Conservation (phyloP, 768 basidiomycete genomes). For the Tephrocybe sp. region DNA sequence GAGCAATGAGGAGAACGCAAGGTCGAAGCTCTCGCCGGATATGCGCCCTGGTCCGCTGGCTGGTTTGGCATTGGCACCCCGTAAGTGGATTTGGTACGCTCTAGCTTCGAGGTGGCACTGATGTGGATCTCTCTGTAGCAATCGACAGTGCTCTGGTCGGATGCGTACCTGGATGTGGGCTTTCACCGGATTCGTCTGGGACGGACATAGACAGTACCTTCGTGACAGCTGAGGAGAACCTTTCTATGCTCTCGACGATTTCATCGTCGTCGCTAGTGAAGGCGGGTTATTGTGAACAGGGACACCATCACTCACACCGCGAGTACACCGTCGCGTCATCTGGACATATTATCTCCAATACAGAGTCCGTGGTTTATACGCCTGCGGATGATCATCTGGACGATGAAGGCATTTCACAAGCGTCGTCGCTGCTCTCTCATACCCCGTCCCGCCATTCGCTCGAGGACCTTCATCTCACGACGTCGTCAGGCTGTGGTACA, state of each 20-base stretch:
- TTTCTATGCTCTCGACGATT: not conserved
- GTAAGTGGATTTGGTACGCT: constrained; percentile 16
- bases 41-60: constrained; percentile 33
- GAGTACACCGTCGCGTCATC: constrained; percentile 32
- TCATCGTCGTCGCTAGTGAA: constrained; percentile 1
- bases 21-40: constrained; percentile 33
- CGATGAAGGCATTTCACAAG: constrained; percentile 12
- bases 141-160: constrained; percentile 1
- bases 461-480: constrained; percentile 8
- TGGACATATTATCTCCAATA: constrained; percentile 26
- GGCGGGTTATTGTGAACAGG: constrained; percentile 2
- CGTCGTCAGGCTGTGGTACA: not conserved
- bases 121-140: not conserved
- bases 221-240: constrained; percentile 21
- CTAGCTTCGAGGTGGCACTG: not conserved
- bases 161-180: not conserved
- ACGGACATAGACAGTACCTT: constrained; percentile 11
- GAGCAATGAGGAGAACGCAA: not conserved
- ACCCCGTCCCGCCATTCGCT: constrained; percentile 23
- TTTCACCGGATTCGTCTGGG: constrained; percentile 12
- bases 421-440: constrained; percentile 29
- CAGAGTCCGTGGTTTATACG: constrained; percentile 37
- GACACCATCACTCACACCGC: constrained; percentile 17
- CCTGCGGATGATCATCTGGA: constrained; percentile 22
- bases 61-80: constrained; percentile 14